Conservation (phyloP, 1,139 yeast genomes). For the Pichia sp. region DNA sequence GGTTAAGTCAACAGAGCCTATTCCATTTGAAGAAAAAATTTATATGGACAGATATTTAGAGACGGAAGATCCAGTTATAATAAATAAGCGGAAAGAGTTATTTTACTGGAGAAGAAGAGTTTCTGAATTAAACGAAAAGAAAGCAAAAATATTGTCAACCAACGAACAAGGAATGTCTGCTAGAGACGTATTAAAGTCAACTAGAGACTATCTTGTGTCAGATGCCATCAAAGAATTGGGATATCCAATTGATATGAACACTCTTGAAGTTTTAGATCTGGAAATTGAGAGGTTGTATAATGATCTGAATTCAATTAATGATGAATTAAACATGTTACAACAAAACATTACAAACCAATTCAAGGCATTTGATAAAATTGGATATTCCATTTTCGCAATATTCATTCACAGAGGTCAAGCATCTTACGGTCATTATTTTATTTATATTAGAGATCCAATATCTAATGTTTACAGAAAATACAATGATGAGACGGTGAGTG, state of each 20-base stretch:
- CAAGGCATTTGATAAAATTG: conserved; percentile 48
- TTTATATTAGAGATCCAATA: conserved; percentile 73
- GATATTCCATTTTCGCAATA: conserved; percentile 81
- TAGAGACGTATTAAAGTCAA: conserved; percentile 43
- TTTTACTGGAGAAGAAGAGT: conserved; percentile 58
- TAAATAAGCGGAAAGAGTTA: conserved; percentile 49
- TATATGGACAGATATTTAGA: conserved; percentile 86
- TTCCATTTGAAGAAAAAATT: conserved; percentile 68
- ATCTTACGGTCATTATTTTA: conserved; percentile 94
- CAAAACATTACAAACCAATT: conserved; percentile 50
- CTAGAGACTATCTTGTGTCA: conserved; percentile 48
- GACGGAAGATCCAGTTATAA: conserved; percentile 50
- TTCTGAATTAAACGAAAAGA: conserved; percentile 34
- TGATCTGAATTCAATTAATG: conserved; percentile 31
- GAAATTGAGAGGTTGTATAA: conserved; percentile 31
- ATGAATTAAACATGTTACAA: conserved; percentile 35
- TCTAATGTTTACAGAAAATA: conserved; percentile 72
- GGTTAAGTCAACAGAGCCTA: conserved; percentile 73
- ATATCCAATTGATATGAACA: conserved; percentile 24
- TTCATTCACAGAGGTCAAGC: conserved; percentile 96
- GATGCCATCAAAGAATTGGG: conserved; percentile 26
- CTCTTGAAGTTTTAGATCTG: conserved; percentile 27
- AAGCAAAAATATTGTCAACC: conserved; percentile 32
- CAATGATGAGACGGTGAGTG: conserved; percentile 85
- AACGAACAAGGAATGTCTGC: conserved; percentile 40